These are phyloP conservation scores for Kazachstania taianensis DNA, from an alignment of 805 yeast species.

Conservation along the genomic window DNA sequence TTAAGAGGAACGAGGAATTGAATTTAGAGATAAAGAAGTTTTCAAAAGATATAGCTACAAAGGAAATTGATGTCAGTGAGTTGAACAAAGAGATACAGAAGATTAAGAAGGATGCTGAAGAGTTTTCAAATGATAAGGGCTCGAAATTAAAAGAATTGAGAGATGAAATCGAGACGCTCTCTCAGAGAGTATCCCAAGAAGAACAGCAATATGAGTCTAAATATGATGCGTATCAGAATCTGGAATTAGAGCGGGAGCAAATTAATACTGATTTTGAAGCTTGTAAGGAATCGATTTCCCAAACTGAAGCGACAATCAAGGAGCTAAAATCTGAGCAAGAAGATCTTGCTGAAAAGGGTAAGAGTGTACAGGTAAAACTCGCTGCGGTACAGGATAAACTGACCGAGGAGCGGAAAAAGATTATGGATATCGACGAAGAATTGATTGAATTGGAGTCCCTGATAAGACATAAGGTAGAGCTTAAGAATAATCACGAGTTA, in stretches of 20 bases:
- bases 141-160: conserved; percentile 62
- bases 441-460: conserved; percentile 45
- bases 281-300: conserved; percentile 34
- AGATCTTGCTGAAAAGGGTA: conserved; percentile 2
- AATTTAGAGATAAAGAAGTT: conserved; percentile 38
- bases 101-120: conserved; percentile 70
- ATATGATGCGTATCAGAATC: conserved; percentile 48
- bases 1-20: conserved; percentile 40
- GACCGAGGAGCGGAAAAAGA: conserved; percentile 39
- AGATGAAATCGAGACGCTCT: conserved; percentile 38
- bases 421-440: conserved; percentile 69
- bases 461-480: conserved; percentile 34
- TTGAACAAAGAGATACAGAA: conserved; percentile 9
- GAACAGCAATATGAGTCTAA: conserved; percentile 36
- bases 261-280: conserved; percentile 43
- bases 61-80: conserved; percentile 25
- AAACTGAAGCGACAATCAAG: conserved; percentile 27
- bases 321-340: conserved; percentile 29
- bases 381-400: conserved; percentile 23
- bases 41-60: conserved; percentile 30
- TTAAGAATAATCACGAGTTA: conserved; percentile 38
- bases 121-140: conserved; percentile 71
- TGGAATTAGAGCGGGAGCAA: conserved; percentile 66
- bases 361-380: conserved; percentile 14
- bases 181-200: conserved; percentile 27